A percentile compares a stretch with the other conserved stretches of the same genome.
These are phyloP conservation scores for Xanthoparmelia taractica DNA, from an alignment of 495 filamentous ascomycete species.

Conservation along the genomic window DNA sequence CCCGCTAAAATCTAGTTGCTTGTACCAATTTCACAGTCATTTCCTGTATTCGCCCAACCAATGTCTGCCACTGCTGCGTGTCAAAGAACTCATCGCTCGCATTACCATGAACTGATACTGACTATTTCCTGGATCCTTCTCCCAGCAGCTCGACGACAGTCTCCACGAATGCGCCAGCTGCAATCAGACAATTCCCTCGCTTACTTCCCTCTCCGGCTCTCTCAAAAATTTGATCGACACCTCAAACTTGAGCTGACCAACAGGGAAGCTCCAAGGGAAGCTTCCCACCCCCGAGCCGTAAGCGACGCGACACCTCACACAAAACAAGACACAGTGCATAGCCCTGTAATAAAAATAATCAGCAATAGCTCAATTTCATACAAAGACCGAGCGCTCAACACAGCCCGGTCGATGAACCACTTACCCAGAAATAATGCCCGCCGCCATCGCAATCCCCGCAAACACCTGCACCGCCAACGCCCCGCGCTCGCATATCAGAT, in stretches of 20 bases:
- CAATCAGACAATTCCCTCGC: not conserved
- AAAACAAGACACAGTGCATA: not conserved
- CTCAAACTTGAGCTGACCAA: not conserved
- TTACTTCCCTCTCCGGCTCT: not conserved
- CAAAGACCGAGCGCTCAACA: not conserved
- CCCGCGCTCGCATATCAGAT: not conserved
- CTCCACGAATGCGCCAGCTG: not conserved
- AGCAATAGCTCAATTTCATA: not conserved
- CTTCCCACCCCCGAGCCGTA: not conserved
- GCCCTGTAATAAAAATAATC: not conserved
- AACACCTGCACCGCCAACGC: not conserved
- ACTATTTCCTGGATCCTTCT: not conserved
- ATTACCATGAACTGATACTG: not conserved
- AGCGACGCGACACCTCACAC: not conserved
- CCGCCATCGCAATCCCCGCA: not conserved
- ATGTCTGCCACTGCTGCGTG: not conserved
- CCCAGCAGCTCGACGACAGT: not conserved
- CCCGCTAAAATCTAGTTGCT: not conserved
- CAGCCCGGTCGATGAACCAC: not conserved
- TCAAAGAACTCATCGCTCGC: not conserved
- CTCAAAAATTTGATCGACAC: conserved; percentile 3
- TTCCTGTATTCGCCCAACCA: not conserved
- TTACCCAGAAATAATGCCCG: not conserved
- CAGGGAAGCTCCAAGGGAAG: not conserved
- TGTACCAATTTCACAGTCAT: not conserved